Conservation (phyloP, 2,329 filamentous ascomycete genomes). For the Diaporthe destruens region DNA sequence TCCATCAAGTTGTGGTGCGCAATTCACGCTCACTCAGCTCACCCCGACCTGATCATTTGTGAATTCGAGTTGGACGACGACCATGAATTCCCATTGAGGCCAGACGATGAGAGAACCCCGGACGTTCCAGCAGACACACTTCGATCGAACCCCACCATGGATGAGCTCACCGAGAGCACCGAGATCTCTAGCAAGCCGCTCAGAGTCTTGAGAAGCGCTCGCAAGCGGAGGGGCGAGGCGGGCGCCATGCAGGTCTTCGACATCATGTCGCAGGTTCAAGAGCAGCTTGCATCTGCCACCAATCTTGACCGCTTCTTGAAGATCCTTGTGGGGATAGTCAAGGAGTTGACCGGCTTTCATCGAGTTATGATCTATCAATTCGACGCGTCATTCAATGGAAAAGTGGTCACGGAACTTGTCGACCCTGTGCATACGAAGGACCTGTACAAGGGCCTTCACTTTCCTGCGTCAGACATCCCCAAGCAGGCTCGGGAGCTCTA, state of each 20-base stretch:
- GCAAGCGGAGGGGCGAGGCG: constrained; percentile 81
- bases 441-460: constrained; percentile 88
- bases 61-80: constrained; percentile 92
- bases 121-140: constrained; percentile 80
- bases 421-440: constrained; percentile 84
- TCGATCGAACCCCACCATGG: constrained; percentile 76
- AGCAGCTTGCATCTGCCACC: constrained; percentile 81
- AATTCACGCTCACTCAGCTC: constrained; percentile 78
- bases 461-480: constrained; percentile 88
- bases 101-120: constrained; percentile 69
- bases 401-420: constrained; percentile 88
- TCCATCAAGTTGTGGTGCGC: constrained; percentile 86
- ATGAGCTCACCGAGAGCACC: constrained; percentile 82
- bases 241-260: constrained; percentile 92
- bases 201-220: constrained; percentile 80
- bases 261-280: constrained; percentile 91
- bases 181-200: constrained; percentile 81
- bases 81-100: constrained; percentile 73
- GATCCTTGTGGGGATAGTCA: constrained; percentile 85
- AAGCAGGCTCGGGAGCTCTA: constrained; percentile 90
- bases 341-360: constrained; percentile 91
- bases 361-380: constrained; percentile 96
- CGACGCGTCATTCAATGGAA: constrained; percentile 83
- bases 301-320: constrained; percentile 82
- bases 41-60: constrained; percentile 82